phyloP scores from a whole-genome alignment of 1,139 yeast species.

The Zygotorulaspora mrakii region DNA sequence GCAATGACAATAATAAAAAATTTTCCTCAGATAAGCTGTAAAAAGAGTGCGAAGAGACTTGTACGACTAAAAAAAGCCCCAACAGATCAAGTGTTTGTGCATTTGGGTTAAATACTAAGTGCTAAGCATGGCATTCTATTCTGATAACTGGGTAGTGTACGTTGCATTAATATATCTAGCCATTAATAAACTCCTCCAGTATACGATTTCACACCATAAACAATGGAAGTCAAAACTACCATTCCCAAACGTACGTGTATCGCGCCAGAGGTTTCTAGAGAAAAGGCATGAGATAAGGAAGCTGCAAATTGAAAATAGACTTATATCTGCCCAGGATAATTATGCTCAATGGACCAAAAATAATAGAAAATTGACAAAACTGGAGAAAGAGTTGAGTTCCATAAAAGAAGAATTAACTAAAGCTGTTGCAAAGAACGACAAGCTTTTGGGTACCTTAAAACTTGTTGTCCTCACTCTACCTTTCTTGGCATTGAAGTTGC shows the following conservation, averaged over 20 bases:
- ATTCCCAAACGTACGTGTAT: slow-evolving; percentile 16
- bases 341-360: slow-evolving; percentile 96
- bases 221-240: slow-evolving; percentile 26
- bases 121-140: slow-evolving; percentile 4
- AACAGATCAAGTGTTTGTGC: not conserved
- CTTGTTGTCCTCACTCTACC: slow-evolving; percentile 32
- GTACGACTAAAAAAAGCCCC: not conserved
- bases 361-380: slow-evolving; percentile 64
- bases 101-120: not conserved
- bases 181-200: slow-evolving; percentile 25
- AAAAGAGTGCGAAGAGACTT: not conserved
- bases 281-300: slow-evolving; percentile 47
- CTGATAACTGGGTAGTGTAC: slow-evolving; percentile 25
- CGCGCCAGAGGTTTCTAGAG: slow-evolving; percentile 36
- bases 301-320: slow-evolving; percentile 51
- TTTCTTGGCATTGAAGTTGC: slow-evolving; percentile 31
- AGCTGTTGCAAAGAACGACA: slow-evolving; percentile 50
- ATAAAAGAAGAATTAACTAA: slow-evolving; percentile 52
- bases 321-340: slow-evolving; percentile 83
- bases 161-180: slow-evolving; percentile 31
- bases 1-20: slow-evolving; percentile 1
- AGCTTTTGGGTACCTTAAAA: slow-evolving; percentile 46
- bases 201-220: slow-evolving; percentile 27
- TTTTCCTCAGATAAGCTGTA: slow-evolving; percentile 1
- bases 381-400: slow-evolving; percentile 50